phyloP scores from a whole-genome alignment of 2,329 filamentous ascomycete genomes.

The Eurotiales sp. region DNA sequence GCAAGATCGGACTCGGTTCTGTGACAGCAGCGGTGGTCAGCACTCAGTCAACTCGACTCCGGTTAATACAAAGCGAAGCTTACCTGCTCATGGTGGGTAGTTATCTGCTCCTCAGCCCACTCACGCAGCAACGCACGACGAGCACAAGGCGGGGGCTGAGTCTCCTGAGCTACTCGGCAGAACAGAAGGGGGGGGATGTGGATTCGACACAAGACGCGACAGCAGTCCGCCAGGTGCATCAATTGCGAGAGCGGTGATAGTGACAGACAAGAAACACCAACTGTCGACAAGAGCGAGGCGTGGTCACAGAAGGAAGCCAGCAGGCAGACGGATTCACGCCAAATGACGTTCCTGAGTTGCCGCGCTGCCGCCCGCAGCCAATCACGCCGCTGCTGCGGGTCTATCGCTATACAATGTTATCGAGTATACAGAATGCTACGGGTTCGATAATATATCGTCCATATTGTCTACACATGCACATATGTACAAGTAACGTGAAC shows the following conservation, averaged over 20 bases:
- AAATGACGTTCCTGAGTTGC: constrained; percentile 11
- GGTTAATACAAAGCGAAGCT: background rate
- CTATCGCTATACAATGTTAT: background rate
- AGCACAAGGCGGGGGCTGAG: background rate
- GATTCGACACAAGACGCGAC: background rate
- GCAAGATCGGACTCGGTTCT: constrained; percentile 62
- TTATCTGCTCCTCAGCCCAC: constrained; percentile 31
- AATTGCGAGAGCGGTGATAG: background rate
- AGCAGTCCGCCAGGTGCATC: background rate
- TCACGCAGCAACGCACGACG: background rate
- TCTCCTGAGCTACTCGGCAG: background rate
- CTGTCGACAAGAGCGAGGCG: too few relatives aligned
- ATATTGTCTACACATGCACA: background rate
- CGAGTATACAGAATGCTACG: background rate
- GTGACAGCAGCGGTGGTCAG: background rate
- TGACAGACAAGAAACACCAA: background rate
- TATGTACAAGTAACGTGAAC: background rate
- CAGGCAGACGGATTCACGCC: constrained; percentile 11
- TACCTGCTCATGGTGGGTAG: constrained; percentile 62
- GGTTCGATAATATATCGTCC: background rate
- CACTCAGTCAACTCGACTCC: too few relatives aligned
- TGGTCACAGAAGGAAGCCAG: background rate
- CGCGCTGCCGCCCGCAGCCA: constrained; percentile 6
- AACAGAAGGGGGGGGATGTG: background rate
- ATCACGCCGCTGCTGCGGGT: background rate